Evolutionary conservation across 2,329 filamentous ascomycete genomes (phyloP), one percentile per base, ranked within the genome.

Genomic region (Cercospora sp.): DNA sequence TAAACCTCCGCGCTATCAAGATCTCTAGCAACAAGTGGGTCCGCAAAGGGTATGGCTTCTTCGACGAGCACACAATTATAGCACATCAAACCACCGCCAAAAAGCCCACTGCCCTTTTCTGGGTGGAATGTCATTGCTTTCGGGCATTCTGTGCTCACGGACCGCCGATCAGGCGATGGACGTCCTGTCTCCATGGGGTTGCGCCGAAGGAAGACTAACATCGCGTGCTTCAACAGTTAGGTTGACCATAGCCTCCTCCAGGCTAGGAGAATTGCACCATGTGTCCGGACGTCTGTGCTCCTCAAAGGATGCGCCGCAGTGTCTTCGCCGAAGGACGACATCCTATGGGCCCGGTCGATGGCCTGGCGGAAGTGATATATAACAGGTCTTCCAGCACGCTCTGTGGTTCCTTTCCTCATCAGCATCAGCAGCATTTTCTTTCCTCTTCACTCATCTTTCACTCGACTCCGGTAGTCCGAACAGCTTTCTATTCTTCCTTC

Each of bases 401-500:
- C 7, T 24, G 18, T 51, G 45, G 21, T 51, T 51, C 8, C 53
- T 30, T 58, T 58, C 53, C 53, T 58, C 53, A 30, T 57, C 53
- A 30, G 26, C 53, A 58, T 30, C 53, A 58, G 53, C 24, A 58
- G 53, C 53, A 58, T 30, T 34, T 30, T 58, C 53, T 30, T 58
- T 34, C 53, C 24, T 58, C 24, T 26, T 58, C 30, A 28, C 53
- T 58, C 53, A 58, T 58, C 53, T 34, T 58, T 58, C 30, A 51
- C 53, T 34, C 53, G 53, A 30, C 26, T 34, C 53, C 30, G 53
- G 53, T 58, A 58, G 53, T 43, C 53, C 53, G 53, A 34, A 58
- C 30, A 58, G 26, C 53, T 58, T n/a, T 58, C 30, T 34, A 58
- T 58, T 58, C 53, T 34, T 58, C 30, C 49, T 53, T 53, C 16